Percentiles rank a stretch among this genome's conserved stretches.
These are phyloP conservation scores for Trichosphaerium sp. DNA, from an alignment of 78 protist species.

Conservation along the genomic window DNA sequence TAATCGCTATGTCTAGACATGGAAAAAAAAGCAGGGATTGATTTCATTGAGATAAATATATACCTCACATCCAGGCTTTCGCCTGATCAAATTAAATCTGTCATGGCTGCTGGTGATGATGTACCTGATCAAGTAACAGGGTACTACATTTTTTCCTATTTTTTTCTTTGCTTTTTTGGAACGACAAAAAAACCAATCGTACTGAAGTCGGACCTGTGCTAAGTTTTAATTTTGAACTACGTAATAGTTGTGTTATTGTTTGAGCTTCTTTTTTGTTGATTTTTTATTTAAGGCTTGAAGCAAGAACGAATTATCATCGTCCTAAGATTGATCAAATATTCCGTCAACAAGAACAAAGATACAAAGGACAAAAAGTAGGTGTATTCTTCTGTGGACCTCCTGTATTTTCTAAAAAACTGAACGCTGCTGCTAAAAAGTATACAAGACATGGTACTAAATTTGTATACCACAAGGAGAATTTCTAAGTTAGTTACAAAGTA, in stretches of 20 bases:
- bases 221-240: no score
- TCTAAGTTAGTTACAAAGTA: constrained; percentile 16
- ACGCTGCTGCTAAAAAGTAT: constrained; percentile 8
- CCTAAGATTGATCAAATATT: constrained; percentile 40
- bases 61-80: constrained; percentile 63
- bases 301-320: no score
- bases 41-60: constrained; percentile 50
- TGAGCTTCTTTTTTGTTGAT: no score
- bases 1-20: no score
- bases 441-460: constrained; percentile 33
- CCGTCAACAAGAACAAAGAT: constrained; percentile 15
- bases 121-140: constrained; percentile 55
- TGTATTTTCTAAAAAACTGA: constrained; percentile 35
- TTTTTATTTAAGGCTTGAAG: no score
- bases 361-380: constrained; percentile 43
- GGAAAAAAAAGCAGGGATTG: constrained; percentile 28
- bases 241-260: no score
- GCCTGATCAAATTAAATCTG: constrained; percentile 44
- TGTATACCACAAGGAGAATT: constrained; percentile 67
- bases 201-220: no score
- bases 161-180: no score
- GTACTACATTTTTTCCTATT: no score
- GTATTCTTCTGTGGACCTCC: constrained; percentile 72
- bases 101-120: constrained; percentile 40
- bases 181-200: no score